Percentiles rank a stretch among this genome's conserved stretches.
phyloP scores from a whole-genome alignment of 179 eudicot species.

The Beta lomatogona region DNA sequence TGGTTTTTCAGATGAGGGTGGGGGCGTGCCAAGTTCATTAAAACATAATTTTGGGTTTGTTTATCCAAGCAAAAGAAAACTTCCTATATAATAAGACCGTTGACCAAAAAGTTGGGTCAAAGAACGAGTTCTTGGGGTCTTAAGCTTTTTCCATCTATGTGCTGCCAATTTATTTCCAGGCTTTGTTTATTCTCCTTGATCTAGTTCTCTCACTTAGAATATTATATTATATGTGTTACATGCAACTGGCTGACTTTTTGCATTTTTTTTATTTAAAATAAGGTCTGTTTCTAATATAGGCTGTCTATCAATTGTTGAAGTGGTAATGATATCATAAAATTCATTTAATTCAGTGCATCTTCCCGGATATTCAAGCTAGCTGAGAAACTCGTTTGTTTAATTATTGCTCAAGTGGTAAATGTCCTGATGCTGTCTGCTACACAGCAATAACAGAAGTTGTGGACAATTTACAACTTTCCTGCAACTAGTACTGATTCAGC shows the following conservation, averaged over 20 bases:
- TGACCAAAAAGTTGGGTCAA: constrained; percentile 38
- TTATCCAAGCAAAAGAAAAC: background rate
- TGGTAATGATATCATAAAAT: constrained; percentile 21
- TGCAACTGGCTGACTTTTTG: constrained; percentile 45
- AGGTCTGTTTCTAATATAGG: constrained; percentile 27
- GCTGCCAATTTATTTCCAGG: background rate
- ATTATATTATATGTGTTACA: constrained; percentile 20
- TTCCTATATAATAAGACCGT: constrained; percentile 28
- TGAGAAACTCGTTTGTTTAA: background rate
- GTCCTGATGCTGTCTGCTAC: constrained; percentile 11
- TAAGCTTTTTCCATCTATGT: constrained; percentile 22
- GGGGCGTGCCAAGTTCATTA: background rate
- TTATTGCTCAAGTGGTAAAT: constrained; percentile 27
- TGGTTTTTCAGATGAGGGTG: constrained; percentile 15
- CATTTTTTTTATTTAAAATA: constrained; percentile 18
- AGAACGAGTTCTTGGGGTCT: constrained; percentile 36
- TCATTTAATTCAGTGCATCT: constrained; percentile 31
- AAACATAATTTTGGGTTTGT: constrained; percentile 10
- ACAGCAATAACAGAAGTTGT: constrained; percentile 18
- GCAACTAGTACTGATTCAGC: background rate
- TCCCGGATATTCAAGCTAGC: background rate
- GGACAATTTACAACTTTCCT: constrained; percentile 13
- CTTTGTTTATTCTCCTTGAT: constrained; percentile 28
- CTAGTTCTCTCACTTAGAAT: constrained; percentile 24
- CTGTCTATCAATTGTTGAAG: constrained; percentile 12